Evolutionary conservation across 257 asterid species (phyloP).

Genomic region (Rubia yunnanensis): DNA sequence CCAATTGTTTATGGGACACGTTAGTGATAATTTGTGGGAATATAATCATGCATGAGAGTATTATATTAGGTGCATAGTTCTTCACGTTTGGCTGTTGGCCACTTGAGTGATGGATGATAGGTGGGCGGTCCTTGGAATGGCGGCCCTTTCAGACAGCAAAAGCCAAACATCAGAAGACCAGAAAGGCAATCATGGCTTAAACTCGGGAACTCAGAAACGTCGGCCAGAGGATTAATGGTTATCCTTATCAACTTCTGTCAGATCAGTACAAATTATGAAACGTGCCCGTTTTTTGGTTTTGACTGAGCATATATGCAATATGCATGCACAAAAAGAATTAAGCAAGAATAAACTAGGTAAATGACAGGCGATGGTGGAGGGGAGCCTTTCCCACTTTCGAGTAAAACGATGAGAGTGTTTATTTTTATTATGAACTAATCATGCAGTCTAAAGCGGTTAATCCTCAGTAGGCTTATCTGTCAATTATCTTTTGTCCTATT

Average conservation of each 20-base stretch:
- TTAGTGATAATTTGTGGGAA: background rate
- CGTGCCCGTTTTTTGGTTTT: background rate
- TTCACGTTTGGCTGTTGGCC: slow-evolving; percentile 24
- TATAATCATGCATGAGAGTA: background rate
- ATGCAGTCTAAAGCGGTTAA: slow-evolving; percentile 11
- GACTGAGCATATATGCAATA: slow-evolving; percentile 6
- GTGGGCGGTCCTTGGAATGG: slow-evolving; percentile 7
- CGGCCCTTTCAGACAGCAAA: slow-evolving; percentile 5
- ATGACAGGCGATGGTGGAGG: slow-evolving; percentile 29
- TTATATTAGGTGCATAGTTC: background rate
- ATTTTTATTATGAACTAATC: slow-evolving; percentile 19
- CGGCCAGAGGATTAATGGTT: background rate
- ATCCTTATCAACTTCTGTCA: slow-evolving; percentile 30
- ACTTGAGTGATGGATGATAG: slow-evolving; percentile 9
- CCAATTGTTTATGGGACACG: background rate
- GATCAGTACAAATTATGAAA: slow-evolving; percentile 14
- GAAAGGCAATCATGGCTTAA: slow-evolving; percentile 1
- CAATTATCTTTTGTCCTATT: background rate
- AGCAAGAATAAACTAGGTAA: background rate
- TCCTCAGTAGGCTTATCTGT: slow-evolving; percentile 9
- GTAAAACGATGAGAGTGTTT: slow-evolving; percentile 49
- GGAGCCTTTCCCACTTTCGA: slow-evolving; percentile 38
- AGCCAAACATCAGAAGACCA: slow-evolving; percentile 6
- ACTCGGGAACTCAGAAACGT: slow-evolving; percentile 3
- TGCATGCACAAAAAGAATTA: slow-evolving; percentile 16